A percentile compares a stretch with the other conserved stretches of the same genome.
phyloP scores from a whole-genome alignment of 768 basidiomycete genomes.

The Terana coerulea region DNA sequence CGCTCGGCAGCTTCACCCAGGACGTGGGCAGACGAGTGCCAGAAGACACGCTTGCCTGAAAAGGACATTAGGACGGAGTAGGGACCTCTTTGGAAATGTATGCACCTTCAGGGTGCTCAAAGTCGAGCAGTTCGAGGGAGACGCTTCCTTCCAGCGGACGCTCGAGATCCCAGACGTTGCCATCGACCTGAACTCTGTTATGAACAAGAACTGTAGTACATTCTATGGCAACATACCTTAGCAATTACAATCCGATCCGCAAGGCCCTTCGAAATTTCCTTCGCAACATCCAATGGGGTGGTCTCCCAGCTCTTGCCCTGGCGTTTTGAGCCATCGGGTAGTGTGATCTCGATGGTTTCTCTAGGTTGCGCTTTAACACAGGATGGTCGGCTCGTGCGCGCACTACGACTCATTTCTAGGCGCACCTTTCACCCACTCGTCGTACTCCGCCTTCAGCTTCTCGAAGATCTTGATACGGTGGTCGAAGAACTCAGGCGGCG shows the following conservation, averaged over 20 bases:
- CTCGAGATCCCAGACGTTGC: conserved; percentile 89
- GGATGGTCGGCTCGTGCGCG: background rate
- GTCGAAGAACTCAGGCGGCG: conserved; percentile 83
- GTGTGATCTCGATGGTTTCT: conserved; percentile 75
- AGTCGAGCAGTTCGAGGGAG: conserved; percentile 83
- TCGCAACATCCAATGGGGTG: conserved; percentile 86
- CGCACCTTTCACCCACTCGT: conserved; percentile 74
- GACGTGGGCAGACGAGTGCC: conserved; percentile 99
- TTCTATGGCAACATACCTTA: conserved; percentile 51
- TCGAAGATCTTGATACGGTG: conserved; percentile 90
- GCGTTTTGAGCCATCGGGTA: conserved; percentile 83
- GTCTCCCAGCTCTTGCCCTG: conserved; percentile 94
- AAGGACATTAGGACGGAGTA: background rate
- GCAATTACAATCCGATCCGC: conserved; percentile 91
- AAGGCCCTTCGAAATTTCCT: conserved; percentile 80
- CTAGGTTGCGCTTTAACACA: conserved; percentile 63
- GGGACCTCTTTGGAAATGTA: background rate
- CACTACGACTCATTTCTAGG: background rate
- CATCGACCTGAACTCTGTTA: conserved; percentile 60
- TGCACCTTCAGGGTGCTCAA: conserved; percentile 84
- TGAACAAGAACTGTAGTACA: background rate
- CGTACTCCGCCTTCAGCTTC: conserved; percentile 78
- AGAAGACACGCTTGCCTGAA: conserved; percentile 93
- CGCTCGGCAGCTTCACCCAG: conserved; percentile 95
- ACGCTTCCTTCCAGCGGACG: conserved; percentile 86